Percentiles rank a stretch among this genome's conserved stretches.
Evolutionary conservation across 106 monocot species (phyloP).

Genomic region (Phalaenopsis equestris): DNA sequence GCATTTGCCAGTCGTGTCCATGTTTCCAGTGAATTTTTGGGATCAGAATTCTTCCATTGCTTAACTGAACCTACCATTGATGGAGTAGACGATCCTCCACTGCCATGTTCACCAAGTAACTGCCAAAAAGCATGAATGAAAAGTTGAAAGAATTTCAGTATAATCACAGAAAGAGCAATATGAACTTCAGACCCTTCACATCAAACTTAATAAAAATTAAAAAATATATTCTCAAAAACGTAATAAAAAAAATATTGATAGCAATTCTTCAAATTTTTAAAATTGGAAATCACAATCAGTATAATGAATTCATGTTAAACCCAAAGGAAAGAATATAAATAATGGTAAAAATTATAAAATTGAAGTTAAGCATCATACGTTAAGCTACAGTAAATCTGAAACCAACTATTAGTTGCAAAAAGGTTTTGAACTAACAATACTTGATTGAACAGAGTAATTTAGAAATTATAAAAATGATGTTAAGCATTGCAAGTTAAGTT

Average conservation of each 20-base stretch:
- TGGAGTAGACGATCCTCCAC: slow-evolving; percentile 92
- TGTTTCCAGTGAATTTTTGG: slow-evolving; percentile 52
- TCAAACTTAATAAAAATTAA: not conserved
- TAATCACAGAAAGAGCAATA: not conserved
- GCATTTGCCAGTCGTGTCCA: slow-evolving; percentile 54
- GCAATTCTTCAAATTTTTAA: not conserved
- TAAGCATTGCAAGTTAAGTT: not conserved
- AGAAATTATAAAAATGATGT: not conserved
- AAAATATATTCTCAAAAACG: not conserved
- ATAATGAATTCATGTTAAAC: not conserved
- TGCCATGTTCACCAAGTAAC: slow-evolving; percentile 91
- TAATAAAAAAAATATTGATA: not conserved
- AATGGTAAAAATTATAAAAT: not conserved
- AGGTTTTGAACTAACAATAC: not conserved
- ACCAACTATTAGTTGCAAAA: not conserved
- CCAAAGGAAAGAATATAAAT: not conserved
- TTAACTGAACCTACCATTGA: slow-evolving; percentile 98
- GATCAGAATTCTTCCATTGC: slow-evolving; percentile 81
- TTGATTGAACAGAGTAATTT: not conserved
- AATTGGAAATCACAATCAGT: not conserved
- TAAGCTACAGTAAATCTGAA: not conserved
- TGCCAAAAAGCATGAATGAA: slow-evolving; percentile 15
- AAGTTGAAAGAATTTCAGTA: not conserved
- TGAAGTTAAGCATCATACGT: not conserved
- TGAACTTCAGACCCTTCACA: not conserved